Evolutionary conservation across 2,329 filamentous ascomycete genomes (phyloP).

Genomic region (Dryadomyces quercus-mongolicae): DNA sequence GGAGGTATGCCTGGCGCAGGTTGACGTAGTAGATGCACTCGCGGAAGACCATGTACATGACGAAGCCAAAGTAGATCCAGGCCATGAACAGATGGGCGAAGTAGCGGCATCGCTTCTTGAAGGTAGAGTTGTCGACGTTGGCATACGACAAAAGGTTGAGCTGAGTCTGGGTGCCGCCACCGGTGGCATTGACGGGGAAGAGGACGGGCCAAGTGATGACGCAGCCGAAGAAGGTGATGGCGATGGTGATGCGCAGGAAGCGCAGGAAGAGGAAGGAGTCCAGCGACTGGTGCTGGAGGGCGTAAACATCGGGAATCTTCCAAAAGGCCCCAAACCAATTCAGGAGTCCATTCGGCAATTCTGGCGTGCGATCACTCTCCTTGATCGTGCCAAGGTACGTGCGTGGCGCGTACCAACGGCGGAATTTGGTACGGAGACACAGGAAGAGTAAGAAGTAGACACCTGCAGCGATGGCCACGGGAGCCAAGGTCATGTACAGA

Average conservation of each 20-base stretch:
- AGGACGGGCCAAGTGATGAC: conserved; percentile 79
- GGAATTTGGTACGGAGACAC: conserved; percentile 29
- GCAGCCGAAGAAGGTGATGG: conserved; percentile 74
- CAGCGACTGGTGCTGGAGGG: conserved; percentile 81
- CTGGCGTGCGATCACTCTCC: conserved; percentile 42
- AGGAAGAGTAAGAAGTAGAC: conserved; percentile 32
- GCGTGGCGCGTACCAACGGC: conserved; percentile 36
- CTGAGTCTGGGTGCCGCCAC: conserved; percentile 49
- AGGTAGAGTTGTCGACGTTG: conserved; percentile 49
- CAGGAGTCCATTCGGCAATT: conserved; percentile 47
- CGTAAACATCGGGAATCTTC: conserved; percentile 60
- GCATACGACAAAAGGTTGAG: conserved; percentile 70
- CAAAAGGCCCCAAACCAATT: conserved; percentile 59
- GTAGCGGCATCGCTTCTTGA: conserved; percentile 48
- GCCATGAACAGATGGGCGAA: conserved; percentile 73
- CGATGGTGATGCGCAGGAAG: conserved; percentile 65
- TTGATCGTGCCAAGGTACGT: conserved; percentile 35
- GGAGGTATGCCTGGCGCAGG: conserved; percentile 80
- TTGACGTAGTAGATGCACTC: conserved; percentile 94
- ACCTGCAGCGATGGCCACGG: conserved; percentile 23
- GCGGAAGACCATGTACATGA: conserved; percentile 80
- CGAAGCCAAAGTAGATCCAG: conserved; percentile 76
- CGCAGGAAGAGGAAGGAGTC: conserved; percentile 87
- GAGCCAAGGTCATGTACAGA: conserved; percentile 29
- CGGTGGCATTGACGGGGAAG: conserved; percentile 77